Evolutionary conservation across 78 protist genomes (phyloP).

Genomic region (Guillardia theta): DNA sequence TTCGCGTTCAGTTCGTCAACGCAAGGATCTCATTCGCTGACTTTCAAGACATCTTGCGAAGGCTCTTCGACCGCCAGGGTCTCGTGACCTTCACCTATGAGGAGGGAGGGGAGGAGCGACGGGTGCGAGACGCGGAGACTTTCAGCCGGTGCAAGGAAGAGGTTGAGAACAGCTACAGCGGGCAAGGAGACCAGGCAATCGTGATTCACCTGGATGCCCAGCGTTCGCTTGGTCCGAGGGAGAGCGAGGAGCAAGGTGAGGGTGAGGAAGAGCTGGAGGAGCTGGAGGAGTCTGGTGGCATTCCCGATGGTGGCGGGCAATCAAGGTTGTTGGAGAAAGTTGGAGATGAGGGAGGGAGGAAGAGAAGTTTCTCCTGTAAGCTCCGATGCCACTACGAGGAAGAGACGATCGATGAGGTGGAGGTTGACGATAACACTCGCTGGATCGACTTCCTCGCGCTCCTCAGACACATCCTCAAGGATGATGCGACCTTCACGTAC

Average conservation of each 20-base stretch:
- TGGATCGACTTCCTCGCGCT: too few species aligned
- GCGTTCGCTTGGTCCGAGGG: neutral
- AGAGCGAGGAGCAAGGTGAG: too few species aligned
- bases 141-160: neutral
- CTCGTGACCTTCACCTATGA: neutral
- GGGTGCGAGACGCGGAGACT: neutral
- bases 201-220: neutral
- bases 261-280: too few species aligned
- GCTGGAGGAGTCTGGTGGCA: too few species aligned
- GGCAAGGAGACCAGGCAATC: neutral
- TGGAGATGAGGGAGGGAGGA: neutral
- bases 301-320: too few species aligned
- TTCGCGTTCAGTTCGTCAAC: neutral
- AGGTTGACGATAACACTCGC: too few species aligned
- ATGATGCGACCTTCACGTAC: too few species aligned
- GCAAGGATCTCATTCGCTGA: neutral
- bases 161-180: neutral
- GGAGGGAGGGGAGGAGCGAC: neutral
- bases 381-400: too few species aligned
- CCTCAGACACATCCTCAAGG: too few species aligned
- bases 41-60: neutral
- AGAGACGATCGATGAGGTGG: too few species aligned
- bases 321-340: neutral
- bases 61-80: neutral
- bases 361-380: too few species aligned